Evolutionary conservation across 345 rosid genomes (phyloP).

Genomic region (Bretschneidera sinensis): DNA sequence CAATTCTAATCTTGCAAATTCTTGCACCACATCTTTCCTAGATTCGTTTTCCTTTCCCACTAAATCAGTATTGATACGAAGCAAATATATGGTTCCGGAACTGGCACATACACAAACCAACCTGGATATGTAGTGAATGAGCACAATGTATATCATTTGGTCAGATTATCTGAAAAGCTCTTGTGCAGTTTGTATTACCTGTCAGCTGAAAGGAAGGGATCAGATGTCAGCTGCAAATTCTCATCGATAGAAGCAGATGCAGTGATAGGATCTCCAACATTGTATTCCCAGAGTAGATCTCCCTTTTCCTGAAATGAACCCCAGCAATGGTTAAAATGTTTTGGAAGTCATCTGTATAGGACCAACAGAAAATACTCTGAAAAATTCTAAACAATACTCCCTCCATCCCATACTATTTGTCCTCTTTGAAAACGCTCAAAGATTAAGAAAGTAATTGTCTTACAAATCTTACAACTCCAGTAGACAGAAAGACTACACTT

Average conservation of each 20-base stretch:
- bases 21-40: slow-evolving; percentile 35
- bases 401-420: too few species aligned
- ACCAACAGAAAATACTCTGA: background rate
- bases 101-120: slow-evolving; percentile 69
- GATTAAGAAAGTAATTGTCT: too few species aligned
- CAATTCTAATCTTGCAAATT: slow-evolving; percentile 51
- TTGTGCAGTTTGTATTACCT: slow-evolving; percentile 35
- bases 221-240: slow-evolving; percentile 47
- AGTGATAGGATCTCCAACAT: slow-evolving; percentile 69
- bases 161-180: background rate
- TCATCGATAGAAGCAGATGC: slow-evolving; percentile 89
- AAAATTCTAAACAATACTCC: too few species aligned
- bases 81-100: slow-evolving; percentile 55
- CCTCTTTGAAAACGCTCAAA: too few species aligned
- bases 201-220: slow-evolving; percentile 34
- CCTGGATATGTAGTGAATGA: slow-evolving; percentile 37
- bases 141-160: background rate
- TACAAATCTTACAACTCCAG: too few species aligned
- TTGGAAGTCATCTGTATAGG: background rate
- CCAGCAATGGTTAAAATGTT: slow-evolving; percentile 6
- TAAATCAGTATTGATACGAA: slow-evolving; percentile 33
- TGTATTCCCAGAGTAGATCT: slow-evolving; percentile 56
- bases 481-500: too few species aligned
- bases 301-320: slow-evolving; percentile 66
- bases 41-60: slow-evolving; percentile 19